Conservation (phyloP, 2,329 filamentous ascomycete species). For the Rosellinia necatrix region DNA sequence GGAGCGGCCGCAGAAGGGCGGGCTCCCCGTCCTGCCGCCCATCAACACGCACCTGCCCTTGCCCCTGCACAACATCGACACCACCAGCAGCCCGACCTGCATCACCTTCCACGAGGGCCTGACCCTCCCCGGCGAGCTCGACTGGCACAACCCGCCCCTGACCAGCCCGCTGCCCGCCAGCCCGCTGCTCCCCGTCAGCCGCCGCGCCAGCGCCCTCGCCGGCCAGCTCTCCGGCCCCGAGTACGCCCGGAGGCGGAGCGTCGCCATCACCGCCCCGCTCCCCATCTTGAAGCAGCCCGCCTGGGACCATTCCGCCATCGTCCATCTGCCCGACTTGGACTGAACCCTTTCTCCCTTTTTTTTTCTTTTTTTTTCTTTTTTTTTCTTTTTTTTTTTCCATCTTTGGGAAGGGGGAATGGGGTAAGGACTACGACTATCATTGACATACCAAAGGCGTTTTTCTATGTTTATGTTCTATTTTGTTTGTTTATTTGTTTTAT, state of each 20-base stretch:
- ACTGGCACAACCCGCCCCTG: constrained; percentile 21
- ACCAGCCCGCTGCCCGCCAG: neutral
- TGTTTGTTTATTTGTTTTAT: too few species aligned
- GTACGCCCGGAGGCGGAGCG: constrained; percentile 2
- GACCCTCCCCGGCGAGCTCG: constrained; percentile 24
- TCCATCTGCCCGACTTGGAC: constrained; percentile 6
- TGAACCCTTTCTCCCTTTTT: too few species aligned
- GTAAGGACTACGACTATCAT: too few species aligned
- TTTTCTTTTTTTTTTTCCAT: too few species aligned
- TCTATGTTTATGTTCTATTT: neutral
- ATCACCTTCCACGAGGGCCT: constrained; percentile 16
- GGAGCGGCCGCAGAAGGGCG: neutral
- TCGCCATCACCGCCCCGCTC: constrained; percentile 10
- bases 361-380: too few species aligned
- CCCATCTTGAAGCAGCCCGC: constrained; percentile 16
- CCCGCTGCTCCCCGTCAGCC: constrained; percentile 14
- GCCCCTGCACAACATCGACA: constrained; percentile 5
- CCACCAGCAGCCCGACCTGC: constrained; percentile 17
- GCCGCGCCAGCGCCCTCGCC: constrained; percentile 8
- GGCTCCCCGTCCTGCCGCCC: neutral
- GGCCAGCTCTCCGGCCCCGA: constrained; percentile 15
- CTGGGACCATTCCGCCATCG: constrained; percentile 17
- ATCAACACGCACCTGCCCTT: constrained; percentile 18
- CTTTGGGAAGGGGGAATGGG: neutral
- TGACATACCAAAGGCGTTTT: too few species aligned